These are phyloP conservation scores for Dipodascus albidus DNA, from an alignment of 805 yeast genomes.

Conservation along the genomic window DNA sequence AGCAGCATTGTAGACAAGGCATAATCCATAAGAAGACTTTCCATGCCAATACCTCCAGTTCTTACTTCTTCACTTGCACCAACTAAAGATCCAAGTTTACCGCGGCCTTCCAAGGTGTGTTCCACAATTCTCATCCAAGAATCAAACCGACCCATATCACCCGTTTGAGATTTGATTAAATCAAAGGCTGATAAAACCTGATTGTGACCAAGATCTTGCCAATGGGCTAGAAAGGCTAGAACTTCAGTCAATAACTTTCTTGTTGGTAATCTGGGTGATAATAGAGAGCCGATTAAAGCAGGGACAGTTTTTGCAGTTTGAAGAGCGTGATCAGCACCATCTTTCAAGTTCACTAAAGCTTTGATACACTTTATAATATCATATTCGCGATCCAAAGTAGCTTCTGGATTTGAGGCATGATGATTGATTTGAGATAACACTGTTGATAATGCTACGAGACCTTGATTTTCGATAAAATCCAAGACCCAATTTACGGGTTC, in stretches of 20 bases:
- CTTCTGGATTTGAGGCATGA: slow-evolving; percentile 23
- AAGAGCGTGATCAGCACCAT: slow-evolving; percentile 48
- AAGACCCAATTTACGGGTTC: slow-evolving; percentile 81
- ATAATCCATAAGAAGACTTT: slow-evolving; percentile 58
- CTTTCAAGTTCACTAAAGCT: slow-evolving; percentile 53
- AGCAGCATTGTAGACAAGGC: slow-evolving; percentile 59
- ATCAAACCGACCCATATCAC: slow-evolving; percentile 36
- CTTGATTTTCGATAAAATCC: slow-evolving; percentile 66
- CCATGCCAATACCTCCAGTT: slow-evolving; percentile 38
- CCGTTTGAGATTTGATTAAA: slow-evolving; percentile 29
- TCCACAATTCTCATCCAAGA: slow-evolving; percentile 62
- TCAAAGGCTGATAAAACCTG: slow-evolving; percentile 45
- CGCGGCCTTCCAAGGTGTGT: slow-evolving; percentile 69
- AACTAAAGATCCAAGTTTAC: slow-evolving; percentile 80
- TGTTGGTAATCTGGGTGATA: slow-evolving; percentile 66
- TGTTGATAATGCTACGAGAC: slow-evolving; percentile 64
- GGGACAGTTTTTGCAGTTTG: slow-evolving; percentile 35
- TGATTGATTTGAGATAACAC: slow-evolving; percentile 45
- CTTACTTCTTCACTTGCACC: slow-evolving; percentile 83
- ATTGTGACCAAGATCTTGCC: slow-evolving; percentile 39
- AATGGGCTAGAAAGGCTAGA: slow-evolving; percentile 43
- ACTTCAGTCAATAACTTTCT: slow-evolving; percentile 74
- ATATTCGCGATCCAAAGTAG: slow-evolving; percentile 55
- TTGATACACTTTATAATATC: slow-evolving; percentile 68
- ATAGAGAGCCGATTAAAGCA: slow-evolving; percentile 58